Conservation (phyloP, 257 asterid genomes). For the Solanum microdontum region DNA sequence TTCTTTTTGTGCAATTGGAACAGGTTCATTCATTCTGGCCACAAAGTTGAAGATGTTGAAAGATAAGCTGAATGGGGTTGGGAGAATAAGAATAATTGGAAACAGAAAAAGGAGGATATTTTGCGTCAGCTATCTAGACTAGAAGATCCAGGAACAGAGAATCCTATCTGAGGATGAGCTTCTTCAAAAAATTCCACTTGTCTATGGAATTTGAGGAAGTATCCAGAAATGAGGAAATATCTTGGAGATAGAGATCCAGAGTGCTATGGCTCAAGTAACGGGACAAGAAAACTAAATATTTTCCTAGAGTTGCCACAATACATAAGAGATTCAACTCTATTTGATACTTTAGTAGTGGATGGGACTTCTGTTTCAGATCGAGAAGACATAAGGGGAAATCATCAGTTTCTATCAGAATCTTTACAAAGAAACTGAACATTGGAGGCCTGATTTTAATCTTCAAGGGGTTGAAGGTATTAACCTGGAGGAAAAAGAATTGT, state of each 20-base stretch:
- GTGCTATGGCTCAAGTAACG: not conserved
- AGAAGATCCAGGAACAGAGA: not conserved
- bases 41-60: not conserved
- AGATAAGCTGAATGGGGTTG: not conserved
- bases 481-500: not conserved
- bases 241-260: not conserved
- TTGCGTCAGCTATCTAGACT: not conserved
- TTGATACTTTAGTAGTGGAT: not conserved
- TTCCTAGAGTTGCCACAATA: not conserved
- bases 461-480: not conserved
- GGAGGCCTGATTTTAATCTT: not conserved
- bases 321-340: not conserved
- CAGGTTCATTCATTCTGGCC: not conserved
- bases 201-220: not conserved
- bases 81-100: not conserved
- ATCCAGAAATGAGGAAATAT: not conserved
- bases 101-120: not conserved
- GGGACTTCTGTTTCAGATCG: not conserved
- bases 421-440: not conserved
- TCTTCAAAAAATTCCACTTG: not conserved
- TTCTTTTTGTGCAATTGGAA: too few species aligned
- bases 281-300: not conserved
- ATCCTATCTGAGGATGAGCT: not conserved
- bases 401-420: not conserved
- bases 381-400: not conserved